Conservation (phyloP, 768 basidiomycete genomes). For the Candolleomyces efflorescens region DNA sequence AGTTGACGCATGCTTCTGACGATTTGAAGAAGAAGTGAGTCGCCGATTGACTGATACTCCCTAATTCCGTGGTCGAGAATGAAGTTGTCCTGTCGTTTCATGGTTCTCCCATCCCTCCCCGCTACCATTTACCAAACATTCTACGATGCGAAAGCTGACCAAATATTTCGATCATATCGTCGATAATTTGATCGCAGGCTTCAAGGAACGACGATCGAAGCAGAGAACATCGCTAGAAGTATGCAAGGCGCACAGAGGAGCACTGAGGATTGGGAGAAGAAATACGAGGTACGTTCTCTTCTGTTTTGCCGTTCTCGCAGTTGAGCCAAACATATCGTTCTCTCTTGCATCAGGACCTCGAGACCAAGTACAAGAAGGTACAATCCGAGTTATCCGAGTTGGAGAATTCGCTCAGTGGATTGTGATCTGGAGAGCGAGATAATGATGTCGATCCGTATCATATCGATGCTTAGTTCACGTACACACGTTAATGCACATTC, state of each 20-base stretch:
- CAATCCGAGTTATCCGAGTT: background rate
- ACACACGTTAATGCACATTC: too few relatives aligned
- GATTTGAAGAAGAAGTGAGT: background rate
- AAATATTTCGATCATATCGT: background rate
- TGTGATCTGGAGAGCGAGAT: background rate
- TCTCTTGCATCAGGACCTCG: background rate
- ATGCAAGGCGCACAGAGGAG: background rate
- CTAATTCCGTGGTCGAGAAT: background rate
- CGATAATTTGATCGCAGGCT: too few relatives aligned
- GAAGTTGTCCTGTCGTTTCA: background rate
- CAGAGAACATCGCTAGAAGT: background rate
- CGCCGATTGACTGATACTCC: background rate
- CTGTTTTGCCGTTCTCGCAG: background rate
- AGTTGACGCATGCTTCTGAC: background rate
- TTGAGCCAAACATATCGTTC: background rate
- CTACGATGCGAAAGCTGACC: too few relatives aligned
- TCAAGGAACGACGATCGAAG: background rate
- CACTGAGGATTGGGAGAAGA: background rate
- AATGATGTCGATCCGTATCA: background rate
- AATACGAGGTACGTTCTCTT: background rate
- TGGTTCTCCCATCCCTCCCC: too few relatives aligned
- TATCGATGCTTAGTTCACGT: background rate
- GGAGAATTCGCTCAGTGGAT: background rate
- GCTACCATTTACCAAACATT: too few relatives aligned
- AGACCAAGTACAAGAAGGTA: background rate